Conservation (phyloP, 2,329 filamentous ascomycete genomes). For the Leptographium galeiforme region DNA sequence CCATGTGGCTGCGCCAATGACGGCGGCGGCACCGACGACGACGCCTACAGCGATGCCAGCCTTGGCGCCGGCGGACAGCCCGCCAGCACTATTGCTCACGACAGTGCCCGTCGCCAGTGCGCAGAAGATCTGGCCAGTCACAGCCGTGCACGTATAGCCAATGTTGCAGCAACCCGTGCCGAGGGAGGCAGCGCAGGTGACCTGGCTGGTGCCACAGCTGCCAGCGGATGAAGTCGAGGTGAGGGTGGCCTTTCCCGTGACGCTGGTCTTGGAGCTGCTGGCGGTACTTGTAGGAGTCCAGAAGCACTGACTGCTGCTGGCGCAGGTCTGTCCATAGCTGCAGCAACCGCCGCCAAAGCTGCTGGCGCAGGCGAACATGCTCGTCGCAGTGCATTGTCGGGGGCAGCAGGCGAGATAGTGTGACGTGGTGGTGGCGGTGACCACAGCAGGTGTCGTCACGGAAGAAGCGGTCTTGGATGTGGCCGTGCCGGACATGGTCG, state of each 20-base stretch:
- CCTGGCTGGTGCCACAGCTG: slow-evolving; percentile 32
- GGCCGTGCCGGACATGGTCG: slow-evolving; percentile 3
- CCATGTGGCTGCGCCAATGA: slow-evolving; percentile 32
- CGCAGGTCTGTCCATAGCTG: slow-evolving; percentile 29
- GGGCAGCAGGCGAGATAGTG: slow-evolving; percentile 23
- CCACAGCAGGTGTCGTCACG: slow-evolving; percentile 13
- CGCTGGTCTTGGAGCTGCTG: not conserved
- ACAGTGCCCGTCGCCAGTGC: slow-evolving; percentile 16
- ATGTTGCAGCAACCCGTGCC: slow-evolving; percentile 37
- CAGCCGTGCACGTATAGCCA: slow-evolving; percentile 27
- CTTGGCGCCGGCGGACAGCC: slow-evolving; percentile 35
- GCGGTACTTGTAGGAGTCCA: slow-evolving; percentile 12
- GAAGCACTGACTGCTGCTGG: slow-evolving; percentile 20
- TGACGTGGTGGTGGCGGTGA: slow-evolving; percentile 15
- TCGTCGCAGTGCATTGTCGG: slow-evolving; percentile 26
- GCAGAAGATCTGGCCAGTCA: slow-evolving; percentile 25
- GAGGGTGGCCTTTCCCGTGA: slow-evolving; percentile 11
- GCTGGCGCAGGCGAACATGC: slow-evolving; percentile 29
- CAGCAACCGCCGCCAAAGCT: slow-evolving; percentile 37
- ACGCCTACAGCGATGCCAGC: slow-evolving; percentile 44
- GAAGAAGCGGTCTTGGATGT: slow-evolving; percentile 2
- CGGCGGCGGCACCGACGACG: slow-evolving; percentile 25
- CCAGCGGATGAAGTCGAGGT: slow-evolving; percentile 22
- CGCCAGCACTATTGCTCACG: slow-evolving; percentile 3
- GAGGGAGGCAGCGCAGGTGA: slow-evolving; percentile 24